Base-by-base conservation (phyloP, 2,329 filamentous ascomycete genomes). In the Neophaeococcomyces aloes region DNA sequence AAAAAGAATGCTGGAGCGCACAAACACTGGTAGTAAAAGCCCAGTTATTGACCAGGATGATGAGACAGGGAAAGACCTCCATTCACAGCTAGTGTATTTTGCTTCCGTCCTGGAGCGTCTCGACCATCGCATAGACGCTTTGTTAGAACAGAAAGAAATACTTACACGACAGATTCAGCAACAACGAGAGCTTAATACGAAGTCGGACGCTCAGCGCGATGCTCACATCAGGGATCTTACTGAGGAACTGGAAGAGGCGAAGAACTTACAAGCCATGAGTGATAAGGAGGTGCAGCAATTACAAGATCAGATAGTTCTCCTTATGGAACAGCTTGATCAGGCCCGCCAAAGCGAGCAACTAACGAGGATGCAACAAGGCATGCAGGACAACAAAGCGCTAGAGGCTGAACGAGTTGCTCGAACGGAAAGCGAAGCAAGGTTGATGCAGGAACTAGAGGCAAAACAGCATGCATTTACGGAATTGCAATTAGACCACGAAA, bases 151-250 rank as follows among this genome's bases (percentile, higher is more conserved):
- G 59, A 93, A 94, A 60, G 78, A 79, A 38, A 88, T 94, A 17
- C 72, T 96, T 7, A 83, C 89, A 57, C 79, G 87, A 33, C 88
- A 96, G 61, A 89, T 95, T 57, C 89, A 94, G 65, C 88, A 96
- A 60, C 89, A 96, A 64, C 83, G 88, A 46, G 86, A 94, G 58
- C 74, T 95, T 45, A 94, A 94, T 65, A 87, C 74, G 66, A 88
- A 88, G 58, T 87, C 86, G 1, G 86, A 94, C 53, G 70, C 68
- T 11, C 63, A 74, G 52, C 68, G 72, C 38, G 69, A 72, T 52
- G 63, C 64, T 14, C 65, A 69, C 46, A 65, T 71, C 30, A 60
- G 60, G 21, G 63, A 69, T 27, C 52, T 72, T 41, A 63, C 61
- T 7, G 64, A 66, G 44, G 61, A 72, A 51, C 50, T 71, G 52